Conservation (phyloP, 1,284 basidiomycete species). For the Ustilago cynodontis region DNA sequence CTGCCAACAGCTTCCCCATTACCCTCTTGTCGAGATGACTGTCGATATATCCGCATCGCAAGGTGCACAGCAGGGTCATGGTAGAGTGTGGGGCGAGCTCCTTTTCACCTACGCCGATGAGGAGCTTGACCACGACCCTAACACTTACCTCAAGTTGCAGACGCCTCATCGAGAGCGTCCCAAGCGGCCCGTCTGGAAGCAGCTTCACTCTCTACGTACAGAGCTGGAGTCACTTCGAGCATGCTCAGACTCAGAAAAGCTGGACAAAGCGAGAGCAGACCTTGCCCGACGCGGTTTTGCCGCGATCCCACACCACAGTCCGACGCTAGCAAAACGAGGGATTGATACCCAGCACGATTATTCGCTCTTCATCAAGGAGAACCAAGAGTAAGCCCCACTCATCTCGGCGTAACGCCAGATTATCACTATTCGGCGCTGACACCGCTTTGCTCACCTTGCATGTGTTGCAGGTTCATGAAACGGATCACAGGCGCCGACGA, state of each 20-base stretch:
- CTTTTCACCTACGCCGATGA: constrained; percentile 28
- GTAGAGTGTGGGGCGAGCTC: constrained; percentile 24
- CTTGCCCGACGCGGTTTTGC: constrained; percentile 30
- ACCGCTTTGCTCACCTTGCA: neutral
- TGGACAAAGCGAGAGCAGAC: constrained; percentile 1
- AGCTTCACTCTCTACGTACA: constrained; percentile 23
- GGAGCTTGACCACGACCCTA: constrained; percentile 29
- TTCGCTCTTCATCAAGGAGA: constrained; percentile 27
- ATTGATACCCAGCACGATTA: constrained; percentile 28
- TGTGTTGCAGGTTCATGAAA: constrained; percentile 17
- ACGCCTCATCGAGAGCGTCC: constrained; percentile 31
- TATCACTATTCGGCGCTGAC: neutral
- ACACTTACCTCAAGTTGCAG: constrained; percentile 23
- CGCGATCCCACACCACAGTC: constrained; percentile 22
- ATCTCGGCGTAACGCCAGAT: neutral
- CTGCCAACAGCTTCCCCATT: neutral
- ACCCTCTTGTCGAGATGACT: constrained; percentile 11
- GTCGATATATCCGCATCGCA: neutral
- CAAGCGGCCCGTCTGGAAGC: constrained; percentile 25
- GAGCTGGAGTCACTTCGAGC: constrained; percentile 15
- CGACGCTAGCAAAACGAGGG: constrained; percentile 9
- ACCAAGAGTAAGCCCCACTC: constrained; percentile 4
- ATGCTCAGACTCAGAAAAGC: constrained; percentile 5
- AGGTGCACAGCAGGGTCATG: neutral
- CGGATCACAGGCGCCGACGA: constrained; percentile 31